These are phyloP conservation scores for Auricularia heimuer DNA, from an alignment of 768 basidiomycete species.

Conservation along the genomic window DNA sequence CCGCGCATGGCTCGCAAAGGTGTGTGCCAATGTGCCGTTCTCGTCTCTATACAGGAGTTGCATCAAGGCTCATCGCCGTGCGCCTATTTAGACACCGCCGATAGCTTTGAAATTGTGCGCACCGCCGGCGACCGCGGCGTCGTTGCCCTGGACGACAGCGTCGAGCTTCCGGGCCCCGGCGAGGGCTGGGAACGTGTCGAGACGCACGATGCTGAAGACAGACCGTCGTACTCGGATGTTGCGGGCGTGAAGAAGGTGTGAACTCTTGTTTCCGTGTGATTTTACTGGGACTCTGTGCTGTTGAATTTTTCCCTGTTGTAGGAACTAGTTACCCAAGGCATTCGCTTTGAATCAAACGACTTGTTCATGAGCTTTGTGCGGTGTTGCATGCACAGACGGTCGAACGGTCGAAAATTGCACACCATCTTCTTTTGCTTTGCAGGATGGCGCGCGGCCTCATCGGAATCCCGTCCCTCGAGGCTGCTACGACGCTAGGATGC, in stretches of 20 bases:
- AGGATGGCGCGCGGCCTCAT: no score
- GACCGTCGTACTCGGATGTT: not conserved
- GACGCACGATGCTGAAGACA: not conserved
- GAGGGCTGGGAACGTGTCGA: not conserved
- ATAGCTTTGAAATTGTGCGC: not conserved
- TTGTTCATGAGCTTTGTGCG: no score
- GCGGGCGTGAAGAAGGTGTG: not conserved
- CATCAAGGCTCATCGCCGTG: not conserved
- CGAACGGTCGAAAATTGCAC: no score
- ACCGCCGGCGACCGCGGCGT: not conserved
- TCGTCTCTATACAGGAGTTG: not conserved
- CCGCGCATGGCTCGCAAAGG: not conserved
- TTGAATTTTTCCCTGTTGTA: no score
- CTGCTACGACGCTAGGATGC: no score
- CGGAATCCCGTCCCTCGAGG: no score
- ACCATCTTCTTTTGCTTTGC: no score
- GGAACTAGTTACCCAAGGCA: no score
- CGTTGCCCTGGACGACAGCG: not conserved
- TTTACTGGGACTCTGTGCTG: no score
- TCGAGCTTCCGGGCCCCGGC: not conserved
- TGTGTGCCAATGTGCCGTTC: not conserved
- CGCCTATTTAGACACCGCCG: not conserved
- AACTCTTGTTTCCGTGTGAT: not conserved
- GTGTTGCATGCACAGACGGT: no score
- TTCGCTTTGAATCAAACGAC: no score